Evolutionary conservation across 805 yeast species (phyloP).

Genomic region (Lipomyces yamanashiensis): DNA sequence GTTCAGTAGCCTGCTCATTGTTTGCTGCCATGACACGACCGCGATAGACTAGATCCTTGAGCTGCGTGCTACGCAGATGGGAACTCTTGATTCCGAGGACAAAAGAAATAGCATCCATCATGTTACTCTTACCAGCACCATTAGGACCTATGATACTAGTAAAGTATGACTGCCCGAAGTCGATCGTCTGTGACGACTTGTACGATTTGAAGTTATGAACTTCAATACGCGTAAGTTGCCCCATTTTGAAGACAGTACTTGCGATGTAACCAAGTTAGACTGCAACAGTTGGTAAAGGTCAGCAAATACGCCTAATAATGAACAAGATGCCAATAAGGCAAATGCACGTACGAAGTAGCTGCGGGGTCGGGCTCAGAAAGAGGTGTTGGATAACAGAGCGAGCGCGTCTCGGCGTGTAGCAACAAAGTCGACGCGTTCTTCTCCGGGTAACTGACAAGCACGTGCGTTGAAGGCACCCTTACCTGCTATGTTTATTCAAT

Average conservation of each 20-base stretch:
- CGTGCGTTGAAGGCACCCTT: not conserved
- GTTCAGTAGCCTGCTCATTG: conserved; percentile 36
- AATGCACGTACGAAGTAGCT: not conserved
- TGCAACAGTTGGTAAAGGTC: too few species aligned
- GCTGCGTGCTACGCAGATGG: conserved; percentile 72
- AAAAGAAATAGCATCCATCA: conserved; percentile 96
- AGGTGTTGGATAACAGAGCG: not conserved
- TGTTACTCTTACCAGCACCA: conserved; percentile 96
- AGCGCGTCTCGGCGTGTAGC: not conserved
- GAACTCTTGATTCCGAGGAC: conserved; percentile 82
- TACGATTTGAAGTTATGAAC: conserved; percentile 90
- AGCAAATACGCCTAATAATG: not conserved
- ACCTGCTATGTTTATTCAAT: not conserved
- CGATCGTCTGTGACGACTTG: conserved; percentile 72
- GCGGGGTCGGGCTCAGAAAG: not conserved
- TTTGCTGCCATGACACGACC: conserved; percentile 55
- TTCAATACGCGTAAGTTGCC: conserved; percentile 77
- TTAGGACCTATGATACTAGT: conserved; percentile 97
- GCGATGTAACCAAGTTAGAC: not conserved
- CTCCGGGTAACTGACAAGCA: conserved; percentile 7
- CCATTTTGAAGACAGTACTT: conserved; percentile 56
- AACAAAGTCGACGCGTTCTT: conserved; percentile 5
- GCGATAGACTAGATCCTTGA: conserved; percentile 80
- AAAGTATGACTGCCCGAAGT: conserved; percentile 77
- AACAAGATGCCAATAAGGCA: not conserved